These are phyloP conservation scores for Echria macrotheca DNA, from an alignment of 495 filamentous ascomycete species.

Conservation along the genomic window DNA sequence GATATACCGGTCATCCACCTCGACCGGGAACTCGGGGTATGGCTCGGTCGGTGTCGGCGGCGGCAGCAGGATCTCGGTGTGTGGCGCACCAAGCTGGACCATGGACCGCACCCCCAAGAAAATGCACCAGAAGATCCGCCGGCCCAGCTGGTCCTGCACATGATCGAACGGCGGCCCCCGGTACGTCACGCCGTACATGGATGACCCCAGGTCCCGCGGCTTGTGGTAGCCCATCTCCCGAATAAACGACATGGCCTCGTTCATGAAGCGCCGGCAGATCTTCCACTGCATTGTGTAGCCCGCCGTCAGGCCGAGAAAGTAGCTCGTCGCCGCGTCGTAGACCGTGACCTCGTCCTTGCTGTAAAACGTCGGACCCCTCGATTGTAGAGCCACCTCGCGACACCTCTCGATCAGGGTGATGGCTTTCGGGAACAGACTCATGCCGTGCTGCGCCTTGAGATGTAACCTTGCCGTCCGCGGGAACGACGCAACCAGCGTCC, in stretches of 20 bases:
- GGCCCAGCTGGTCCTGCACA: slow-evolving; percentile 70
- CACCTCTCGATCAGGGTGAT: slow-evolving; percentile 69
- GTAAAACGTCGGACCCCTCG: slow-evolving; percentile 64
- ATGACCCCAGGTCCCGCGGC: slow-evolving; percentile 30
- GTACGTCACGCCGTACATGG: slow-evolving; percentile 26
- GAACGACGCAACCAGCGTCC: slow-evolving; percentile 69
- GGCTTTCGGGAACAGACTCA: slow-evolving; percentile 59
- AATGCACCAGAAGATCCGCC: slow-evolving; percentile 73
- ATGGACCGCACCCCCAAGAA: slow-evolving; percentile 62
- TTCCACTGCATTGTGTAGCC: slow-evolving; percentile 65
- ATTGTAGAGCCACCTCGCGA: slow-evolving; percentile 63
- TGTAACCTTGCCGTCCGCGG: slow-evolving; percentile 69
- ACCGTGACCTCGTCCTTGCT: slow-evolving; percentile 59
- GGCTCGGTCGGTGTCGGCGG: slow-evolving; percentile 66
- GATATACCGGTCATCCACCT: slow-evolving; percentile 76
- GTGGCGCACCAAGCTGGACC: slow-evolving; percentile 63
- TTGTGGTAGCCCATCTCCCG: slow-evolving; percentile 60
- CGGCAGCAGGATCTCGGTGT: slow-evolving; percentile 58
- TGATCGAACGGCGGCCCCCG: slow-evolving; percentile 49
- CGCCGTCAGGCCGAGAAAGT: slow-evolving; percentile 68
- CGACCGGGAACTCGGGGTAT: slow-evolving; percentile 73
- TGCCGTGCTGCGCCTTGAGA: slow-evolving; percentile 56
- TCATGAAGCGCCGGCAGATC: slow-evolving; percentile 62
- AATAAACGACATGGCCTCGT: slow-evolving; percentile 67
- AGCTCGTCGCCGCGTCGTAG: slow-evolving; percentile 81